Evolutionary conservation across 2,329 filamentous ascomycete genomes (phyloP), one percentile per base, ranked within the genome.

Genomic region (Thielaviopsis populi): DNA sequence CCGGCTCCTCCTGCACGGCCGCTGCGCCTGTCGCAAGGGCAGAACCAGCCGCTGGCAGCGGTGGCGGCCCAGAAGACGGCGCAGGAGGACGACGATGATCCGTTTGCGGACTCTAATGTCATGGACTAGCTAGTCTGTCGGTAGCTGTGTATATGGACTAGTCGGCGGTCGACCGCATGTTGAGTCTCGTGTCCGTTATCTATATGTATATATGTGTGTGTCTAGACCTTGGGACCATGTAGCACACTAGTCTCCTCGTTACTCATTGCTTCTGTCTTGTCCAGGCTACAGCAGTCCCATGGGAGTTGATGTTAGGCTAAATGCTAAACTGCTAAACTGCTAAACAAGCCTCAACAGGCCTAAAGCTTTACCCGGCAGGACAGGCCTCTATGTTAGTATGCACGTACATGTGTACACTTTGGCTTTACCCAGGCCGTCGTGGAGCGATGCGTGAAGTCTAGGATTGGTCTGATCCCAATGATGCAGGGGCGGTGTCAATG

Each of bases 51-150:
- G 46, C 67, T 68, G 27, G 69, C 70, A 43, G 64, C 70, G 43
- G 48, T 62, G 65, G 70, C 59, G 75, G 71, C 68, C 73, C 73
- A 78, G 40, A 77, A 81, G n/a, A 80, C 79, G 17, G 82, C 84
- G 13, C 85, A 88, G 7, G 85, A 88, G n/a, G 86, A 90, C 53
- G 87, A 91, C n/a, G 82, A 94, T 67, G 83, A 95, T 71, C 91
- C 91, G 0, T 96, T 96, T 72, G 89, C 88, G 3, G 90, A 96
- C 72, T 65, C 63, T 8, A 63, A 67, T 71, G 27, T 69, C 67
- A 65, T 75, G 74, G 73, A 63, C 27, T 66, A 58, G 46, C 22
- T 6, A 8, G 17, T 40, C 8, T 37, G 33, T 37, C 3, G 1
- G 33, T 37, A 37, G 33, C 33, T 37, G 33, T 37, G 6, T 37